Evolutionary conservation across 2,329 filamentous ascomycete species (phyloP).

Genomic region (Nigrograna mackinnonii): DNA sequence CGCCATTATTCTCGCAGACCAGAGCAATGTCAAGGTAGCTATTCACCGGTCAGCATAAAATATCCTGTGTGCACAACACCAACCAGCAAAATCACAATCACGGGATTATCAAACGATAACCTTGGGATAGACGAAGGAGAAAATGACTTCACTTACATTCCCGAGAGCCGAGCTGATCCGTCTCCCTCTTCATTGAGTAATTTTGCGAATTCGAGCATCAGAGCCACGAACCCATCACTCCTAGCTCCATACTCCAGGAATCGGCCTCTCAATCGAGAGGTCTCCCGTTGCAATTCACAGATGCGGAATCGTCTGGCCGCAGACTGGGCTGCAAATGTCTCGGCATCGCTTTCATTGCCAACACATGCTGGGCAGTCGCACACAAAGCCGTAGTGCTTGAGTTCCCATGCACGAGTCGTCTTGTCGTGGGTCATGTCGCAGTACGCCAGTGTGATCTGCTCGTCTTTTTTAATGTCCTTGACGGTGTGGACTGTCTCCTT

Average conservation of each 20-base stretch:
- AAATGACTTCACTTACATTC: slow-evolving; percentile 21
- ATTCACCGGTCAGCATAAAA: slow-evolving; percentile 5
- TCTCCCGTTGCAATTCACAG: slow-evolving; percentile 37
- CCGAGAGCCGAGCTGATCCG: slow-evolving; percentile 24
- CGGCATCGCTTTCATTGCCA: slow-evolving; percentile 30
- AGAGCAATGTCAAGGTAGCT: slow-evolving; percentile 38
- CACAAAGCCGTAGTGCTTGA: slow-evolving; percentile 40
- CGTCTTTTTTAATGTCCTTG: slow-evolving; percentile 34
- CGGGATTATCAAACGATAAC: too few species aligned
- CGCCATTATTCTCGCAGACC: slow-evolving; percentile 25
- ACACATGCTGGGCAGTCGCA: slow-evolving; percentile 43
- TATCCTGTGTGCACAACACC: too few species aligned
- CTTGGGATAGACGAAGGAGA: too few species aligned
- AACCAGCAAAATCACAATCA: too few species aligned
- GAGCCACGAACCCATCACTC: slow-evolving; percentile 16
- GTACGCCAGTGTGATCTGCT: slow-evolving; percentile 44
- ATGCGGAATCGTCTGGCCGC: slow-evolving; percentile 33
- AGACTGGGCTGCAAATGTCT: slow-evolving; percentile 27
- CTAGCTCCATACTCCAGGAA: slow-evolving; percentile 15
- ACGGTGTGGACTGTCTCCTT: slow-evolving; percentile 39
- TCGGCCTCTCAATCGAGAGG: slow-evolving; percentile 15
- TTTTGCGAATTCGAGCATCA: slow-evolving; percentile 30
- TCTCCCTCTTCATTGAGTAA: slow-evolving; percentile 30
- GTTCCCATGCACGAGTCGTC: slow-evolving; percentile 28
- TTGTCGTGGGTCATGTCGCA: slow-evolving; percentile 37